Conservation (phyloP, 179 eudicot genomes). For the Monotropa hypopitys region DNA sequence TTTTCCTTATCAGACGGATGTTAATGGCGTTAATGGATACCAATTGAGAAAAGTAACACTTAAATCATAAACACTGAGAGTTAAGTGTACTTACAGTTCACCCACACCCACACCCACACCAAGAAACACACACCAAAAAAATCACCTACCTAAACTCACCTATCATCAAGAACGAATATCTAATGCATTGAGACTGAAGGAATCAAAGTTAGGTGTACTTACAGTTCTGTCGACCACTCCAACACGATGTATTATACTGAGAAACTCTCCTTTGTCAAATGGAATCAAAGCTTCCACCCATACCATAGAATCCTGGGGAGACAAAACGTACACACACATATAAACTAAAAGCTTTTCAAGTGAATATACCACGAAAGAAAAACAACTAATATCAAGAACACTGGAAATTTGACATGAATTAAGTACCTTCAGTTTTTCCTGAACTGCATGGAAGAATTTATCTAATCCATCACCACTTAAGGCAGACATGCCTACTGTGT, state of each 20-base stretch:
- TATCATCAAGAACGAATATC: too few species aligned
- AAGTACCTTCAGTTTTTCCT: slow-evolving; percentile 67
- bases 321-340: background rate
- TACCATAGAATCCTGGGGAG: slow-evolving; percentile 78
- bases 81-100: too few species aligned
- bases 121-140: too few species aligned
- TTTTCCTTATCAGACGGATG: too few species aligned
- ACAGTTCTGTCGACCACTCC: slow-evolving; percentile 87
- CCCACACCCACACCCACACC: background rate
- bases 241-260: slow-evolving; percentile 66
- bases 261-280: slow-evolving; percentile 84
- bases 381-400: background rate
- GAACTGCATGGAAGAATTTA: slow-evolving; percentile 71
- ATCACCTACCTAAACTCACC: background rate
- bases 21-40: too few species aligned
- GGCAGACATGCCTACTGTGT: slow-evolving; percentile 81
- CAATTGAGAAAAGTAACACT: too few species aligned
- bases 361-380: background rate
- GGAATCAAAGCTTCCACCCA: slow-evolving; percentile 97
- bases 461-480: slow-evolving; percentile 71
- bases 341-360: background rate
- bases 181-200: background rate
- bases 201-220: slow-evolving; percentile 20
- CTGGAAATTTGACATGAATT: background rate
- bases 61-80: too few species aligned